phyloP scores from a whole-genome alignment of 2,329 filamentous ascomycete genomes.

The Whalleya microplaca region DNA sequence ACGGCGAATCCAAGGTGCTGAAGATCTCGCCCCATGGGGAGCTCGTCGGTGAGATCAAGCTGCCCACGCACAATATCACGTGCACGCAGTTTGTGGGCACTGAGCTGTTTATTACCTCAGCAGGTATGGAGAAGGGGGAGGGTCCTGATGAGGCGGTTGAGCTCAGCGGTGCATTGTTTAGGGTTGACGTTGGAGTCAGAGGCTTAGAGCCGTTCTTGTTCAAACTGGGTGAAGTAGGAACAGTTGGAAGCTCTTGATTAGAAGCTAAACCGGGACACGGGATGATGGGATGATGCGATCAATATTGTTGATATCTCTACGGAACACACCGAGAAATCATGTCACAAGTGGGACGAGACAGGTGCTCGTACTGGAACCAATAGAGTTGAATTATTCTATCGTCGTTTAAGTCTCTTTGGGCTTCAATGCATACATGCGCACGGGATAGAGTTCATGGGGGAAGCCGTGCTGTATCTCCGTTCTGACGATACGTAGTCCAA shows the following conservation, averaged over 20 bases:
- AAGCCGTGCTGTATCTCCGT: conserved; percentile 69
- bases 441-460: conserved; percentile 64
- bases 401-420: conserved; percentile 40
- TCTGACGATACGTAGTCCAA: conserved; percentile 69
- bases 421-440: conserved; percentile 77
- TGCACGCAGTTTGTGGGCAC: conserved; percentile 80
- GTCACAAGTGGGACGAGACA: not conserved
- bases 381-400: conserved; percentile 4
- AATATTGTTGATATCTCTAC: not conserved
- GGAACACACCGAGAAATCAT: not conserved
- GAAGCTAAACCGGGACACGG: not conserved
- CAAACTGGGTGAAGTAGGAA: conserved; percentile 46
- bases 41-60: conserved; percentile 72
- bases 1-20: conserved; percentile 75
- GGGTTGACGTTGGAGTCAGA: conserved; percentile 73
- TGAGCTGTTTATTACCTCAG: conserved; percentile 78
- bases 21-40: conserved; percentile 72
- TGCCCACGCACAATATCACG: conserved; percentile 80
- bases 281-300: too few species aligned
- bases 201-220: conserved; percentile 69
- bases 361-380: not conserved
- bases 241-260: not conserved
- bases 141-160: conserved; percentile 65
- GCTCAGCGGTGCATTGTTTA: conserved; percentile 74
- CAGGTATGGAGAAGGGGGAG: conserved; percentile 66